These are phyloP conservation scores for Waltergamsia citrina DNA, from an alignment of 2,329 filamentous ascomycete genomes.

Conservation along the genomic window DNA sequence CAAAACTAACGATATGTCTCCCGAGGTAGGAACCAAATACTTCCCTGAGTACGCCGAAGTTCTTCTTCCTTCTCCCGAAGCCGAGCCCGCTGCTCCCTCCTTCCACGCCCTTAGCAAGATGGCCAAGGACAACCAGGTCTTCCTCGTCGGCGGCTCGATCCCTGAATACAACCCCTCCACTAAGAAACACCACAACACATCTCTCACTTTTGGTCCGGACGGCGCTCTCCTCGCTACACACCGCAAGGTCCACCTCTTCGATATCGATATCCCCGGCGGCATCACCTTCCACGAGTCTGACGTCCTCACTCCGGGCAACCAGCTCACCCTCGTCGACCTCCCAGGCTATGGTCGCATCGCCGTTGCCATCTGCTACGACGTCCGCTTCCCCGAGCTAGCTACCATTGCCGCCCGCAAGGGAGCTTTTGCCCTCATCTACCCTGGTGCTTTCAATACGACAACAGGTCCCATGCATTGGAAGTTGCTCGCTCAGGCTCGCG, in stretches of 20 bases:
- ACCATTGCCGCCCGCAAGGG: constrained; percentile 78
- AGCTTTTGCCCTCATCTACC: constrained; percentile 84
- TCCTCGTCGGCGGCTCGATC: constrained; percentile 79
- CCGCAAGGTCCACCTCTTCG: constrained; percentile 92
- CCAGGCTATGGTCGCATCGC: constrained; percentile 83
- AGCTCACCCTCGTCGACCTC: constrained; percentile 76
- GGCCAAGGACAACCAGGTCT: constrained; percentile 68
- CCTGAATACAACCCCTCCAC: constrained; percentile 60
- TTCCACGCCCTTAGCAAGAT: constrained; percentile 77
- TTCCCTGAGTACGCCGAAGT: constrained; percentile 90
- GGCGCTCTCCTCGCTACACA: constrained; percentile 80
- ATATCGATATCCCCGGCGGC: constrained; percentile 94
- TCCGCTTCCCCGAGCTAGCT: constrained; percentile 90
- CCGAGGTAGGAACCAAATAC: constrained; percentile 43
- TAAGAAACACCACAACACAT: constrained; percentile 80
- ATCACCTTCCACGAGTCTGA: constrained; percentile 89
- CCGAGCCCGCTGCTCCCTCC: constrained; percentile 62
- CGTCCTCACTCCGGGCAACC: constrained; percentile 76
- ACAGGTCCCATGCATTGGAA: constrained; percentile 91
- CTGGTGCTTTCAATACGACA: constrained; percentile 93
- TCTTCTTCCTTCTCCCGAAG: constrained; percentile 67
- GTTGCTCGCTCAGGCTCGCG: constrained; percentile 70
- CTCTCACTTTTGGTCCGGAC: constrained; percentile 68
- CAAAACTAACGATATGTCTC: too few species aligned
- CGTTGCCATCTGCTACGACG: constrained; percentile 93